Evolutionary conservation across 495 filamentous ascomycete species (phyloP), one percentile per base, ranked within the genome.

Genomic region (Chaetomidium leptoderma): DNA sequence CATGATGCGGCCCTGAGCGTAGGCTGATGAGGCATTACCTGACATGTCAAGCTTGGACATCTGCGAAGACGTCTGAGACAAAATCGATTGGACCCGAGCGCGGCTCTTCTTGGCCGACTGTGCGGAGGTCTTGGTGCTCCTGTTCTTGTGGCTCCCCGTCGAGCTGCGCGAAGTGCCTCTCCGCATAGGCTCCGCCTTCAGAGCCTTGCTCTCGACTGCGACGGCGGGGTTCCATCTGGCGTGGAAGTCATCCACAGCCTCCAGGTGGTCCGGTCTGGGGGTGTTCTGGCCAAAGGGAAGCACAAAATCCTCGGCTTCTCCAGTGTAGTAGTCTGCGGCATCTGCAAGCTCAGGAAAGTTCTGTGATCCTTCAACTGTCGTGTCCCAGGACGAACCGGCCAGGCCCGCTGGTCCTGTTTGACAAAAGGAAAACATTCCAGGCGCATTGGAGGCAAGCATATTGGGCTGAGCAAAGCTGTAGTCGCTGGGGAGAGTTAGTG

Each of bases 331-430:
- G 37, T 69, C 69, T 59, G 61, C 64, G 36, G 64, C 44, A 53
- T 72, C 72, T 40, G 66, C 55, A 59, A 68, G 69, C 29, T 74
- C 72, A 60, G 63, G 72, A 62, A 78, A 78, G 75, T 76, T 77
- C 76, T 80, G 76, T 77, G 75, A 64, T 59, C 75, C 77, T 77
- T 78, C 76, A 66, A 67, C 69, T 72, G 75, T 70, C 66, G 77
- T 55, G 53, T 77, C 77, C 77, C 77, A 79, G 64, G 74, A 70
- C 69, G 75, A 71, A 74, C 77, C 70, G 56, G 63, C 61, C 21
- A 75, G 74, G 73, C 77, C 75, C 65, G 73, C 66, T 72, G 75
- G 77, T 78, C 71, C 76, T 72, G 77, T 77, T 53, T 80, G 77
- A 74, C 73, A 77, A 68, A 74, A 79, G 74, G 72, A 76, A 77